A percentile compares a stretch with the other conserved stretches of the same genome.
These are phyloP conservation scores for Kwoniella sp. DNA, from an alignment of 768 basidiomycete species.

Conservation along the genomic window DNA sequence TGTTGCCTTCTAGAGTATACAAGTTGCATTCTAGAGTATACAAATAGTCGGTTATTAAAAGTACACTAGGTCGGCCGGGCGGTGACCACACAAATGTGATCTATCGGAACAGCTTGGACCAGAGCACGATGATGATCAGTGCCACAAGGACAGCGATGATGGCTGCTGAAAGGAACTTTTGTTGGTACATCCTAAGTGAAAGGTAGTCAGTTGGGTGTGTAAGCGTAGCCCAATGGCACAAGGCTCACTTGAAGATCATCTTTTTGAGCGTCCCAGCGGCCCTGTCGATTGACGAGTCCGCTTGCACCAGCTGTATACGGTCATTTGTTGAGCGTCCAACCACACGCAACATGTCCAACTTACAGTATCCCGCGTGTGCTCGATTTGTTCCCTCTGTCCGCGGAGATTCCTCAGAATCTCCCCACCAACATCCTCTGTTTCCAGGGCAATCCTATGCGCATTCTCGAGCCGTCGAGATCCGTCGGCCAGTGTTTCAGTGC, in stretches of 20 bases:
- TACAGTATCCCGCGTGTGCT: constrained; percentile 85
- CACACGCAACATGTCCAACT: constrained; percentile 39
- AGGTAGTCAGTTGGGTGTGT: constrained; percentile 4
- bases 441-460: constrained; percentile 83
- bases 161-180: constrained; percentile 76
- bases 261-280: constrained; percentile 87
- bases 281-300: constrained; percentile 82
- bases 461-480: constrained; percentile 76
- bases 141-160: constrained; percentile 81
- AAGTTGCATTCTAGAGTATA: no score
- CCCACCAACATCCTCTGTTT: constrained; percentile 93
- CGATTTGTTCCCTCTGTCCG: constrained; percentile 86
- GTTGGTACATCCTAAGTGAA: constrained; percentile 84
- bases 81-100: no score
- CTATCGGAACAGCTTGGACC: constrained; percentile 40
- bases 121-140: constrained; percentile 58
- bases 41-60: no score
- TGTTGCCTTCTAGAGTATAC: no score
- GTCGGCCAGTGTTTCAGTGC: constrained; percentile 73
- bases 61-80: no score
- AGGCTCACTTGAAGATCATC: constrained; percentile 85
- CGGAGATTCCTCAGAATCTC: constrained; percentile 83
- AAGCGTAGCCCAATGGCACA: no score
- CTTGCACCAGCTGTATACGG: constrained; percentile 76
- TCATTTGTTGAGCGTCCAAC: neutral